Conservation (phyloP, 2,329 filamentous ascomycete genomes). For the Fusarium devonianum region DNA sequence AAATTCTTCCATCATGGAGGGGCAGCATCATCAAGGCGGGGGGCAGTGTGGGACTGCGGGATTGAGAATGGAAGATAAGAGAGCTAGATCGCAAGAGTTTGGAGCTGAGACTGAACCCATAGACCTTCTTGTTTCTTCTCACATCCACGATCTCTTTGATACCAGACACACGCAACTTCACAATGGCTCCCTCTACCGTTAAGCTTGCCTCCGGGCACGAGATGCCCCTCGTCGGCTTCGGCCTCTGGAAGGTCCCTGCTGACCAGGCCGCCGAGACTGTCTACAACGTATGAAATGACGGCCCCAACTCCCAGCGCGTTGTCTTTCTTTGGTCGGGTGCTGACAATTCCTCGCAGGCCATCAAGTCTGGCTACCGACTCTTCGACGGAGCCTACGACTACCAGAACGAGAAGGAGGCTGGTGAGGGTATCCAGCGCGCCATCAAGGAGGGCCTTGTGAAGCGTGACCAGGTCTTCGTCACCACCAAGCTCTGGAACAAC, state of each 20-base stretch:
- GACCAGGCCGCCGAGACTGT: constrained; percentile 59
- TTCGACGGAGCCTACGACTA: constrained; percentile 65
- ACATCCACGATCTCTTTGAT: neutral
- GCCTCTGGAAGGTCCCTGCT: constrained; percentile 72
- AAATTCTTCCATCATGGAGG: constrained; percentile 18
- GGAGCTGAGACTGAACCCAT: constrained; percentile 7
- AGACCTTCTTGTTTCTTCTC: neutral
- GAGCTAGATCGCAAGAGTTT: neutral
- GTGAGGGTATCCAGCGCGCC: constrained; percentile 65
- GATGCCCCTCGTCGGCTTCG: constrained; percentile 61
- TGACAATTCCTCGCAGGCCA: constrained; percentile 45
- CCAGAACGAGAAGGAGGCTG: constrained; percentile 71
- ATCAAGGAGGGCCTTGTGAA: constrained; percentile 67
- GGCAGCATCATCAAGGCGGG: constrained; percentile 19
- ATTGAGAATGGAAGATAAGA: constrained; percentile 10
- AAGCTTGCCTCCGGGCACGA: constrained; percentile 39
- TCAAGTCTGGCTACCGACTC: constrained; percentile 61
- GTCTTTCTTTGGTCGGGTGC: no score
- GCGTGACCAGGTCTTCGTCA: constrained; percentile 83
- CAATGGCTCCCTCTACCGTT: constrained; percentile 32
- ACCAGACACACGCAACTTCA: neutral
- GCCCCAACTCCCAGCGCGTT: no score
- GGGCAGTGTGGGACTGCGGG: neutral
- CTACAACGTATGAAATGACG: constrained; percentile 61
- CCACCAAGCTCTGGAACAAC: constrained; percentile 89